Percentiles rank a stretch among this genome's conserved stretches.
These are phyloP conservation scores for Porogramme epimiltina DNA, from an alignment of 1,284 basidiomycete species.

Conservation along the genomic window DNA sequence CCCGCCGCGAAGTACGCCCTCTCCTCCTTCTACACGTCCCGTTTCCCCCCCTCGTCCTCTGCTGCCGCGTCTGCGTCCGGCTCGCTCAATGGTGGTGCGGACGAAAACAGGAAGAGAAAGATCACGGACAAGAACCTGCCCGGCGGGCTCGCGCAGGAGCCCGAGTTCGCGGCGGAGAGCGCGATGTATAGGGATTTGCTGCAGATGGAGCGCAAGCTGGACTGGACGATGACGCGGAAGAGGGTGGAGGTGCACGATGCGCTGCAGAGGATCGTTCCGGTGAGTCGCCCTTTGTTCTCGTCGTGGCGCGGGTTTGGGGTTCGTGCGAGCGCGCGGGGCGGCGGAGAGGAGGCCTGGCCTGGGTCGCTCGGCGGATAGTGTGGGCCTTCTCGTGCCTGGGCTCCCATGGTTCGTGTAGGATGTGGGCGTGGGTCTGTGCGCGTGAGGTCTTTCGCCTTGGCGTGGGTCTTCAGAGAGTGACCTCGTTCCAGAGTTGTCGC, in stretches of 20 bases:
- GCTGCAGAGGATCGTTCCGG: conserved; percentile 58
- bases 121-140: conserved; percentile 81
- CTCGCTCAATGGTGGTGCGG: no score
- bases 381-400: no score
- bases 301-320: not conserved
- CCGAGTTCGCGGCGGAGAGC: conserved; percentile 79
- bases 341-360: no score
- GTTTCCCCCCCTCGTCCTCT: conserved; percentile 8
- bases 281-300: conserved; percentile 34
- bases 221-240: conserved; percentile 95
- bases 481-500: no score
- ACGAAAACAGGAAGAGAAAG: conserved; percentile 65
- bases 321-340: no score
- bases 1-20: conserved; percentile 28
- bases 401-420: no score
- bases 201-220: conserved; percentile 88
- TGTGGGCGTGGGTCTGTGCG: no score
- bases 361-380: no score
- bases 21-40: conserved; percentile 20
- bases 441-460: no score
- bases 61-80: no score
- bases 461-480: no score
- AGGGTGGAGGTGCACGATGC: conserved; percentile 89
- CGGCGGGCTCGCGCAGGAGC: conserved; percentile 64
- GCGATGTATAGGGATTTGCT: conserved; percentile 86